phyloP scores from a whole-genome alignment of 495 filamentous ascomycete species.

The Astrocystis sublimbata region DNA sequence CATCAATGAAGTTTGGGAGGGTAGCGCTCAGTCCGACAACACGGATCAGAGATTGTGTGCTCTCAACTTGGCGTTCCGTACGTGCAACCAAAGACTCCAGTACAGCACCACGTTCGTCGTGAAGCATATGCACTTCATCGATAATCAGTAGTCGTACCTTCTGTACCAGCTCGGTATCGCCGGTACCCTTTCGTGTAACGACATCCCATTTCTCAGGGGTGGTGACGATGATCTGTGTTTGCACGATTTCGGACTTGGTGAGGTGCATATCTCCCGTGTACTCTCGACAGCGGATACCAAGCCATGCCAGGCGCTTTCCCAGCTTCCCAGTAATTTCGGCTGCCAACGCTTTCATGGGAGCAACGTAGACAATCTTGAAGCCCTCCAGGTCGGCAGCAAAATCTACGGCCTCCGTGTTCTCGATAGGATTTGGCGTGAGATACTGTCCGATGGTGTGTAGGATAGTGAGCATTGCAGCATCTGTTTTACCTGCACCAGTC shows the following conservation, averaged over 20 bases:
- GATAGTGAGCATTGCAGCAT: slow-evolving; percentile 96
- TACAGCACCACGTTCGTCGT: slow-evolving; percentile 95
- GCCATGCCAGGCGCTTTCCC: slow-evolving; percentile 88
- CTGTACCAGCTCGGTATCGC: slow-evolving; percentile 95
- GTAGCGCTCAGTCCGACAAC: slow-evolving; percentile 95
- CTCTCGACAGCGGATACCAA: slow-evolving; percentile 86
- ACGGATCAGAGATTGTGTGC: slow-evolving; percentile 93
- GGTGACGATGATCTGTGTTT: slow-evolving; percentile 97
- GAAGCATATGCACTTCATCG: slow-evolving; percentile 99
- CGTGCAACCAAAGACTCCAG: slow-evolving; percentile 92
- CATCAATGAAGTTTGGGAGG: slow-evolving; percentile 92
- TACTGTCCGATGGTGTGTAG: slow-evolving; percentile 88
- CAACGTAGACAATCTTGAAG: slow-evolving; percentile 98
- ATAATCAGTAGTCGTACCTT: slow-evolving; percentile 97
- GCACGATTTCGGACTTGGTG: slow-evolving; percentile 91
- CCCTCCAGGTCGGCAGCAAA: slow-evolving; percentile 78
- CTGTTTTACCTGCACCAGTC: slow-evolving; percentile 97
- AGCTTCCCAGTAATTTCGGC: slow-evolving; percentile 96
- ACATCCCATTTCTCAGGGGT: slow-evolving; percentile 99
- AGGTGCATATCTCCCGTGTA: slow-evolving; percentile 98
- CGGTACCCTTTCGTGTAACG: slow-evolving; percentile 92
- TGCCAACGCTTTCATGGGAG: slow-evolving; percentile 96
- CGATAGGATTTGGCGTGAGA: slow-evolving; percentile 71
- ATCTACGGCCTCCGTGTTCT: slow-evolving; percentile 69
- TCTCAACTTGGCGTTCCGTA: slow-evolving; percentile 95